Conservation (phyloP, 495 filamentous ascomycete species). For the Bathelium albidoporum region DNA sequence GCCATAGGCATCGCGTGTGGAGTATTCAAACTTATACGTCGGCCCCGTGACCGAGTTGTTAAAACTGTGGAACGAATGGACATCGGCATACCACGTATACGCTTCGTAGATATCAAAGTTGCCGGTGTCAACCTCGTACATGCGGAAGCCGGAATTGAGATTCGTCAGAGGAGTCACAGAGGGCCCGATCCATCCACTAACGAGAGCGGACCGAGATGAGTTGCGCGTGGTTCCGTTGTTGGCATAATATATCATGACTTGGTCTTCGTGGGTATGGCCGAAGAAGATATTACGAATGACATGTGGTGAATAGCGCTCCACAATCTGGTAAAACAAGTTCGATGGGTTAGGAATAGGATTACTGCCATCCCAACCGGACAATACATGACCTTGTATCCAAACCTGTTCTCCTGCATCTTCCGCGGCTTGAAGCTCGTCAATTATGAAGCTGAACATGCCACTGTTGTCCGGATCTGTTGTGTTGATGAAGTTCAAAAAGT, state of each 20-base stretch:
- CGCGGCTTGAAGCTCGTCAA: slow-evolving; percentile 29
- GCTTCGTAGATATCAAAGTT: slow-evolving; percentile 30
- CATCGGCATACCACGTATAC: slow-evolving; percentile 29
- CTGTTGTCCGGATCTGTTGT: slow-evolving; percentile 29
- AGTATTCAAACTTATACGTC: slow-evolving; percentile 43
- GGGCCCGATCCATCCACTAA: slow-evolving; percentile 29
- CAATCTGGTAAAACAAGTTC: slow-evolving; percentile 32
- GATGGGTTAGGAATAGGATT: slow-evolving; percentile 28
- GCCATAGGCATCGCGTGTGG: slow-evolving; percentile 44
- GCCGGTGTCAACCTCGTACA: slow-evolving; percentile 27
- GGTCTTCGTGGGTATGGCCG: slow-evolving; percentile 30
- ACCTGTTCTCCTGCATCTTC: slow-evolving; percentile 31
- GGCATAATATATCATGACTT: slow-evolving; percentile 31
- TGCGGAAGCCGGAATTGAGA: slow-evolving; percentile 30
- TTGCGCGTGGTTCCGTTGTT: slow-evolving; percentile 28
- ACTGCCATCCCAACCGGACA: slow-evolving; percentile 28
- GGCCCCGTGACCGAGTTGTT: slow-evolving; percentile 16
- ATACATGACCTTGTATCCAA: slow-evolving; percentile 33
- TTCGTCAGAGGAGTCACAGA: slow-evolving; percentile 29
- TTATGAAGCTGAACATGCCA: slow-evolving; percentile 29
- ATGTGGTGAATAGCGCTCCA: slow-evolving; percentile 28
- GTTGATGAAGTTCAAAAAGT: slow-evolving; percentile 33
- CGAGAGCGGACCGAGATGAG: slow-evolving; percentile 21
- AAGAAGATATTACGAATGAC: slow-evolving; percentile 32
- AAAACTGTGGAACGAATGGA: slow-evolving; percentile 16